These are phyloP conservation scores for Russula emetica DNA, from an alignment of 768 basidiomycete species.

Conservation along the genomic window DNA sequence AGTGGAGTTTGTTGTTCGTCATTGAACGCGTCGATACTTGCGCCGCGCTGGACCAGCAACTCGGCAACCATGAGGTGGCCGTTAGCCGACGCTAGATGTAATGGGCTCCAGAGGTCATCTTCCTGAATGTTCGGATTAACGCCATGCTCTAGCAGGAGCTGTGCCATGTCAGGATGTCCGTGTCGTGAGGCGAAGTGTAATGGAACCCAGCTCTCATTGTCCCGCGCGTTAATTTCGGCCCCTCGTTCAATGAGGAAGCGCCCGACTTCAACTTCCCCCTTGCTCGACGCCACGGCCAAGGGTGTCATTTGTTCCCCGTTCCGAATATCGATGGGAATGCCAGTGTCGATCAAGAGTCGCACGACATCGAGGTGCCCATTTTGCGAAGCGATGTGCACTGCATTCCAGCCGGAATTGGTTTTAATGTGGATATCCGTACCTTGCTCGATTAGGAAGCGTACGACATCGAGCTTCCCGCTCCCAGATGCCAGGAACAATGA, in stretches of 20 bases:
- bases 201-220: not conserved
- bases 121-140: not conserved
- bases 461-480: not conserved
- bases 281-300: not conserved
- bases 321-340: not conserved
- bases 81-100: not conserved
- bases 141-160: not conserved
- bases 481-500: not conserved
- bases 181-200: not conserved
- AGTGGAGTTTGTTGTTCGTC: not conserved
- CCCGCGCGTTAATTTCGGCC: not conserved
- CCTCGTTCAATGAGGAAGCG: not conserved
- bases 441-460: not conserved
- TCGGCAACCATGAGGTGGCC: not conserved
- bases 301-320: not conserved
- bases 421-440: not conserved
- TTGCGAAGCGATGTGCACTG: not conserved
- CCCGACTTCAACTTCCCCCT: not conserved
- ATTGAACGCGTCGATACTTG: not conserved
- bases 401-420: not conserved
- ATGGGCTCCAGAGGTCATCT: not conserved
- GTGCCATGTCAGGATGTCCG: not conserved
- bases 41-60: not conserved
- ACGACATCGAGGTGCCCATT: not conserved
- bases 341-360: not conserved